Base-by-base conservation (phyloP, 179 eudicot species). In the Vitellaria paradoxa region DNA sequence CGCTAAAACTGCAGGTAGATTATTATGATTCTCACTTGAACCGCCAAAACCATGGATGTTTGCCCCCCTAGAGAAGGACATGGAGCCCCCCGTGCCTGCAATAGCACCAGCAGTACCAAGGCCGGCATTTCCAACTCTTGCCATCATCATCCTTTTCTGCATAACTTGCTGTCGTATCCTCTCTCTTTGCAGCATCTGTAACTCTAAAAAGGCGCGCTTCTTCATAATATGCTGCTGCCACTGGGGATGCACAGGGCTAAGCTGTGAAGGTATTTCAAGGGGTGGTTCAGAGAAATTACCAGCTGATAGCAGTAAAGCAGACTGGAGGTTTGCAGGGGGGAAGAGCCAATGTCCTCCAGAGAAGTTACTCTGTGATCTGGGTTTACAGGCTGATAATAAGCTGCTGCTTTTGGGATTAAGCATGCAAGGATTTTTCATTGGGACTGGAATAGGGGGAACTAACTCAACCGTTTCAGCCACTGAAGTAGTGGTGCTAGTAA, bases 211-310 rank as follows among this genome's bases (percentile, higher is more conserved):
- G 64, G 78, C 62, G 18, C 53, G 62, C 68, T 68, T 65, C 14
- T 65, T 23, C 17, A 52, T n/a, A 53, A 65, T 15, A 65, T 66
- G 47, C 65, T 65, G 78, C 62, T 42, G 45, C 45, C 70, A 64
- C 62, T 75, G 71, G 7, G 70, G 62, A 49, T 75, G 62, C 78
- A 75, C 50, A 9, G 70, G 70, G 61, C 47, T 37, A 45, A 75
- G 14, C 49, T 75, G 78, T 65, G 72, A 26, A 65, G 78, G 64
- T 55, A 30, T 26, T 26, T 66, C 78, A 52, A 65, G 72, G 20
- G 59, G 72, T 66, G 72, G 15, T 13, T 57, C 37, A 30, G 64
- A 76, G 72, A 66, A 40, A 76, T 53, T 53, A 55, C 78, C 21
- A 55, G 72, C 71, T 30, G 78, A 55, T n/a, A 76, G 50, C 7